phyloP scores from a whole-genome alignment of 2,329 filamentous ascomycete genomes.

The Paramyrothecium sp. region DNA sequence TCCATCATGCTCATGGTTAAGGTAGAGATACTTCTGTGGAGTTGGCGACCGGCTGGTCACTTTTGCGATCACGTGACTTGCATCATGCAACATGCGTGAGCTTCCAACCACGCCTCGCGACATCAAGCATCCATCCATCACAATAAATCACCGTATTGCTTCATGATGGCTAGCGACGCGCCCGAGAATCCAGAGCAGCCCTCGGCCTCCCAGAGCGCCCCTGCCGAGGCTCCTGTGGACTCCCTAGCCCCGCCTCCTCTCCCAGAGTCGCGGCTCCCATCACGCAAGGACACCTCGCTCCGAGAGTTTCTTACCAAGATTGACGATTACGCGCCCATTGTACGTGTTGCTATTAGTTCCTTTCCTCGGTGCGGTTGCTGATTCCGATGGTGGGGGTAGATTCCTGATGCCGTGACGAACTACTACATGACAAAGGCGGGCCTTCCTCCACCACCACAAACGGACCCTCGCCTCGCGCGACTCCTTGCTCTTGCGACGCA shows the following conservation, averaged over 20 bases:
- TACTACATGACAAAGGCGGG: slow-evolving; percentile 98
- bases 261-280: slow-evolving; percentile 65
- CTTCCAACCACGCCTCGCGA: slow-evolving; percentile 8
- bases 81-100: neutral
- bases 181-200: slow-evolving; percentile 30
- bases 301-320: slow-evolving; percentile 94
- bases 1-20: neutral
- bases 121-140: slow-evolving; percentile 4
- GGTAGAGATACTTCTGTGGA: neutral
- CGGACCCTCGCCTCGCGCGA: slow-evolving; percentile 84
- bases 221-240: slow-evolving; percentile 15
- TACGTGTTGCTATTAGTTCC: slow-evolving; percentile 42
- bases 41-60: slow-evolving; percentile 3
- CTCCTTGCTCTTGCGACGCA: slow-evolving; percentile 96
- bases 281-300: slow-evolving; percentile 87
- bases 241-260: slow-evolving; percentile 44
- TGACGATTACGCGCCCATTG: slow-evolving; percentile 97
- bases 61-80: slow-evolving; percentile 19
- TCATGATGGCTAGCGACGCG: slow-evolving; percentile 33
- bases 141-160: slow-evolving; percentile 8
- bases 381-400: slow-evolving; percentile 49
- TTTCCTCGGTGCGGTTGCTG: neutral
- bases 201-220: slow-evolving; percentile 22
- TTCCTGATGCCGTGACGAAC: slow-evolving; percentile 94
- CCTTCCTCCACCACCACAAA: slow-evolving; percentile 87